A percentile compares a stretch with the other conserved stretches of the same genome.
Evolutionary conservation across 805 yeast genomes (phyloP).

Genomic region (Ogataea degrootiae): DNA sequence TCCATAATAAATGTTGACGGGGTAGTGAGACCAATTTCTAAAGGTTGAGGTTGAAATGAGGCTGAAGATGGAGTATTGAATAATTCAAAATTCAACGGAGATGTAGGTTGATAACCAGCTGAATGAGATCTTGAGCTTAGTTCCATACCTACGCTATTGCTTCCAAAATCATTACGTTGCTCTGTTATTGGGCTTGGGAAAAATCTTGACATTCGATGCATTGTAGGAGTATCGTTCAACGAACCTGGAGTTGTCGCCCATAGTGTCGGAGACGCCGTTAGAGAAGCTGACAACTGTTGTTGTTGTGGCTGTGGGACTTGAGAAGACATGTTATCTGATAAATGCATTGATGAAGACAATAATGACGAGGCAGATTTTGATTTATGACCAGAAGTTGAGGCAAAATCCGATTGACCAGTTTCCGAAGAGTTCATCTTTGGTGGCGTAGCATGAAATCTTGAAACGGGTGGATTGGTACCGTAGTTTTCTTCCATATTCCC

Average conservation of each 20-base stretch:
- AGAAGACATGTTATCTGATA: neutral
- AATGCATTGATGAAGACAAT: neutral
- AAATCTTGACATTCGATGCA: slow-evolving; percentile 29
- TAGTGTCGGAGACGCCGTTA: slow-evolving; percentile 20
- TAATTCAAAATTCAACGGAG: slow-evolving; percentile 18
- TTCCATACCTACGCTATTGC: slow-evolving; percentile 1
- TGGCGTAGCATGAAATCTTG: too few species aligned
- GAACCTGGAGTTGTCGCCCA: slow-evolving; percentile 21
- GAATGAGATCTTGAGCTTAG: slow-evolving; percentile 16
- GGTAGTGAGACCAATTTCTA: neutral
- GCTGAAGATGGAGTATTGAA: slow-evolving; percentile 3
- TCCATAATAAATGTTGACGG: slow-evolving; percentile 2
- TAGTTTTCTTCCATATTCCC: too few species aligned
- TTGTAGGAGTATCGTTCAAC: slow-evolving; percentile 20
- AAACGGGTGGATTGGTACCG: too few species aligned
- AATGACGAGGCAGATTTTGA: neutral
- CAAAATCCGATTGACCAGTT: too few species aligned
- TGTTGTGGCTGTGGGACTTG: neutral
- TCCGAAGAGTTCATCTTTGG: too few species aligned
- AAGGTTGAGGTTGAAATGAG: neutral
- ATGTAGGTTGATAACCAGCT: slow-evolving; percentile 14
- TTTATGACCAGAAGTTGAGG: neutral
- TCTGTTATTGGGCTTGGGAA: slow-evolving; percentile 31
- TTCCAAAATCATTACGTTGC: slow-evolving; percentile 14
- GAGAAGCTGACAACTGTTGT: slow-evolving; percentile 4